Evolutionary conservation across 768 basidiomycete genomes (phyloP).

Genomic region (Trametes maxima): DNA sequence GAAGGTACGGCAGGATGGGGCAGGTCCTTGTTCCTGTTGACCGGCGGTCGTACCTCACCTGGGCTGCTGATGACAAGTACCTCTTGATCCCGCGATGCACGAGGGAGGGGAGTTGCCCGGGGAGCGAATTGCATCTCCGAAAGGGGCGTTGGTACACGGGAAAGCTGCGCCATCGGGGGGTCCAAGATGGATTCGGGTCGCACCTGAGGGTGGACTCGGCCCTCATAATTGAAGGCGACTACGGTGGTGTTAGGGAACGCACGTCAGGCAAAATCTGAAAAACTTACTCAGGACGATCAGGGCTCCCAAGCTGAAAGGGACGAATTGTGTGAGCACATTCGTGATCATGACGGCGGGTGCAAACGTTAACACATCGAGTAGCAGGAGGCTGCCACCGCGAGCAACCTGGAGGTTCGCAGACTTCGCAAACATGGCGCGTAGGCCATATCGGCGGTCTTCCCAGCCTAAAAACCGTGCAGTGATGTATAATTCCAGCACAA

Average conservation of each 20-base stretch:
- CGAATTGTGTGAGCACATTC: conserved; percentile 41
- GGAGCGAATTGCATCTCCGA: not conserved
- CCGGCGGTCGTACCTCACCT: not conserved
- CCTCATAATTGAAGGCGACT: conserved; percentile 25
- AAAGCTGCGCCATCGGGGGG: not conserved
- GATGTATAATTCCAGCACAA: conserved; percentile 43
- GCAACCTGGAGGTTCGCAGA: conserved; percentile 37
- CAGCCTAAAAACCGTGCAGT: conserved; percentile 36
- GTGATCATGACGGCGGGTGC: conserved; percentile 39
- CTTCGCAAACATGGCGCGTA: conserved; percentile 20
- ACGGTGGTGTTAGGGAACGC: not conserved
- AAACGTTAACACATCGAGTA: conserved; percentile 45
- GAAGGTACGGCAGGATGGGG: conserved; percentile 1
- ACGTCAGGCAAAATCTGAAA: not conserved
- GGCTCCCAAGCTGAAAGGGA: conserved; percentile 46
- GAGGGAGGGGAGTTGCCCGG: not conserved
- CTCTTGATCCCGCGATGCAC: not conserved
- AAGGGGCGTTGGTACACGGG: not conserved
- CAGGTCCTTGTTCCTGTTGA: not conserved
- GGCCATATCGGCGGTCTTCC: conserved; percentile 27
- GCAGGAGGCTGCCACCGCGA: conserved; percentile 42
- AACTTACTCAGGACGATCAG: conserved; percentile 45
- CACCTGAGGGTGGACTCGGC: not conserved
- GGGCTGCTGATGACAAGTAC: conserved; percentile 6
- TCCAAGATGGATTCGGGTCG: not conserved